phyloP scores from a whole-genome alignment of 78 protist species.

The Mantamonas sphyraenae region DNA sequence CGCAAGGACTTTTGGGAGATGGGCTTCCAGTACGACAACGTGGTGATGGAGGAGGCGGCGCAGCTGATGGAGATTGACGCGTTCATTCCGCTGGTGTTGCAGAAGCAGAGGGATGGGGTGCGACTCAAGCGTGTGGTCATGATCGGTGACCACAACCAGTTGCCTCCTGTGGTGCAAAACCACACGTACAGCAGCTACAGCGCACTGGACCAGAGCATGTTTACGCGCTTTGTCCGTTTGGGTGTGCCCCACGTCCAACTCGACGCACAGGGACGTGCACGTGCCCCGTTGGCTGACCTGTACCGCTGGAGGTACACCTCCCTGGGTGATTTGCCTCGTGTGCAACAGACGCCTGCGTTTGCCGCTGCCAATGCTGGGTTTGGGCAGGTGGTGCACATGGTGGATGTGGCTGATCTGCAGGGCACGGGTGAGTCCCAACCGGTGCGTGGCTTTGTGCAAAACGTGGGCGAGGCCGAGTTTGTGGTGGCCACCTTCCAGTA shows the following conservation, averaged over 20 bases:
- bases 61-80: constrained; percentile 92
- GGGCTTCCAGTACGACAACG: constrained; percentile 84
- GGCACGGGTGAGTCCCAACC: constrained; percentile 77
- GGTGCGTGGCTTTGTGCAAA: constrained; percentile 72
- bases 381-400: constrained; percentile 58
- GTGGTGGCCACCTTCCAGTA: constrained; percentile 77
- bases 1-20: constrained; percentile 30
- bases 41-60: constrained; percentile 91
- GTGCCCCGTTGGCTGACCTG: constrained; percentile 61
- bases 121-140: constrained; percentile 85
- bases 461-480: constrained; percentile 88
- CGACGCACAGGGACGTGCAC: constrained; percentile 74
- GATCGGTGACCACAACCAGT: constrained; percentile 95
- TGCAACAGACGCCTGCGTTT: constrained; percentile 14
- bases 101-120: constrained; percentile 32
- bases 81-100: constrained; percentile 91
- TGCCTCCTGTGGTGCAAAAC: constrained; percentile 92
- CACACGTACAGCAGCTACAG: constrained; percentile 67
- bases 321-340: constrained; percentile 67
- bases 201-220: constrained; percentile 41
- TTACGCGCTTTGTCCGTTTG: constrained; percentile 48
- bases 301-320: constrained; percentile 81
- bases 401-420: constrained; percentile 71
- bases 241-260: constrained; percentile 72
- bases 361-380: constrained; percentile 66